These are phyloP conservation scores for Zalaria obscura DNA, from an alignment of 2,329 filamentous ascomycete species.

Conservation along the genomic window DNA sequence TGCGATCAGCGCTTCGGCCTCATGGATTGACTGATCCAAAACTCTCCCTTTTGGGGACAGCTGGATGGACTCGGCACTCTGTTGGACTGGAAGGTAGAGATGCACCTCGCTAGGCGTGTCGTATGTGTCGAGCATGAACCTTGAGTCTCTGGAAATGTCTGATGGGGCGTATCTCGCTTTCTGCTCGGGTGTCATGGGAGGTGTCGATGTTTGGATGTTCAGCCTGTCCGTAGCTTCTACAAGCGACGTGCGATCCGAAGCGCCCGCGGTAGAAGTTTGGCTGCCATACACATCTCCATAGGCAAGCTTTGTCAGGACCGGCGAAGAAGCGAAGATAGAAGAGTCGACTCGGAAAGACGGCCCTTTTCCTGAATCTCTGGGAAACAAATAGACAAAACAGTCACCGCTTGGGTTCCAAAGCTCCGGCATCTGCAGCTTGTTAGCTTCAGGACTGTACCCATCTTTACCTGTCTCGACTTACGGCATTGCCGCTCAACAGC, in stretches of 20 bases:
- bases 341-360: conserved; percentile 50
- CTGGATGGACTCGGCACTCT: conserved; percentile 32
- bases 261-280: background rate
- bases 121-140: conserved; percentile 30
- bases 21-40: conserved; percentile 1
- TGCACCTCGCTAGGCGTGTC: conserved; percentile 38
- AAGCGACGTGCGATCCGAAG: too few relatives aligned
- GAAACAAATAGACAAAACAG: conserved; percentile 49
- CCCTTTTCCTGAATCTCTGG: conserved; percentile 38
- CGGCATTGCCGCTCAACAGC: conserved; percentile 37
- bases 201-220: conserved; percentile 10
- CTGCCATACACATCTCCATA: conserved; percentile 38
- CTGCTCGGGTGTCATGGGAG: conserved; percentile 12
- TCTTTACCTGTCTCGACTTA: conserved; percentile 16
- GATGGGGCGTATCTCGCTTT: conserved; percentile 15
- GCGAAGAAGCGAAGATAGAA: conserved; percentile 42
- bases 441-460: background rate
- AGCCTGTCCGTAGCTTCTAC: too few relatives aligned
- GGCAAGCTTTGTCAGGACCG: conserved; percentile 39
- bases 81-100: conserved; percentile 43
- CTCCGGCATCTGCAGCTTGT: conserved; percentile 33
- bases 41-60: conserved; percentile 3
- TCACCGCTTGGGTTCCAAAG: conserved; percentile 51
- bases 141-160: conserved; percentile 26
- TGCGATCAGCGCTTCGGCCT: conserved; percentile 38